Evolutionary conservation across 1,139 yeast species (phyloP).

Genomic region (Kodamaea sp.): DNA sequence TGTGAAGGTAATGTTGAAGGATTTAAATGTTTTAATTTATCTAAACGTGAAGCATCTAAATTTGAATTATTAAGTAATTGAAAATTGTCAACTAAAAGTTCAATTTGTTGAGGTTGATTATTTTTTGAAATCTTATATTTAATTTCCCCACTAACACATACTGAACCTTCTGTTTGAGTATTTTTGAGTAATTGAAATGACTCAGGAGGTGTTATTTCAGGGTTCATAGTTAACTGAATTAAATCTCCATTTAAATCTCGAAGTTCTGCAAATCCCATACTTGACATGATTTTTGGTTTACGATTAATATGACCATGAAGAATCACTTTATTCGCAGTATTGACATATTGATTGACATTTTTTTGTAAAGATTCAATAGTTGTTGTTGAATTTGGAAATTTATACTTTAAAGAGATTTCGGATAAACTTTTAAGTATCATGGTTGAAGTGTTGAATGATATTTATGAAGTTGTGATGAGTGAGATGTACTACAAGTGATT

Average conservation of each 20-base stretch:
- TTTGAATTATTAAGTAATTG: constrained; percentile 65
- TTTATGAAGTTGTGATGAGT: too few species aligned
- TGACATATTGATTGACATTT: neutral
- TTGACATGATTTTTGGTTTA: constrained; percentile 52
- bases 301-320: constrained; percentile 80
- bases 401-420: constrained; percentile 5
- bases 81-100: constrained; percentile 49
- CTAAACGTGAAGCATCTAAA: constrained; percentile 67
- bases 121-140: constrained; percentile 1
- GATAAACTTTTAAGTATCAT: too few species aligned
- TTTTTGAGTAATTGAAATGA: constrained; percentile 43
- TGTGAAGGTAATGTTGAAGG: constrained; percentile 68
- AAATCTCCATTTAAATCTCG: constrained; percentile 68
- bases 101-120: constrained; percentile 36
- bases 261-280: constrained; percentile 62
- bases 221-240: constrained; percentile 56
- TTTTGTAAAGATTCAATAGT: neutral
- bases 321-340: constrained; percentile 20
- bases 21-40: constrained; percentile 48
- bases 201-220: constrained; percentile 37
- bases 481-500: too few species aligned
- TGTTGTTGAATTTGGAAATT: constrained; percentile 6
- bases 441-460: too few species aligned
- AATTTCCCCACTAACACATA: constrained; percentile 56
- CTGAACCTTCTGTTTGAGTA: constrained; percentile 69